A percentile compares a stretch with the other conserved stretches of the same genome.
Evolutionary conservation across 2,329 filamentous ascomycete species (phyloP).

Genomic region (Coniochaeta sp.): DNA sequence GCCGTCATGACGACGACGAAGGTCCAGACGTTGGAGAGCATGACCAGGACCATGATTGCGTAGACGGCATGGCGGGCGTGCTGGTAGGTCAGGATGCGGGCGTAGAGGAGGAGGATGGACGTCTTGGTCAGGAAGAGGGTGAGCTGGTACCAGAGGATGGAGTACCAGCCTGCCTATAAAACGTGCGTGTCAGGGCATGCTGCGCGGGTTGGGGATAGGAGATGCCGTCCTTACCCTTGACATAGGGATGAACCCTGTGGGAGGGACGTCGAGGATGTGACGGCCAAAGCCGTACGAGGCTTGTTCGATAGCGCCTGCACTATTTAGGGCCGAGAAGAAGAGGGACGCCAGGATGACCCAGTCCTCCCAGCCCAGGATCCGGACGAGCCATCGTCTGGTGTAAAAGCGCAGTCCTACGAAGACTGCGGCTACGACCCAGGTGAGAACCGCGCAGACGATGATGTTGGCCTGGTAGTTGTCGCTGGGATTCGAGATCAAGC

Average conservation of each 20-base stretch:
- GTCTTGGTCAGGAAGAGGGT: slow-evolving; percentile 19
- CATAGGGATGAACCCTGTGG: neutral
- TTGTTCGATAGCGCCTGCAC: slow-evolving; percentile 12
- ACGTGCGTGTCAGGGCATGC: no score
- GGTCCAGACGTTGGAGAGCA: slow-evolving; percentile 18
- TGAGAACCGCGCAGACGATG: slow-evolving; percentile 15
- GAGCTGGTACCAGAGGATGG: slow-evolving; percentile 18
- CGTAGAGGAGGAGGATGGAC: slow-evolving; percentile 17
- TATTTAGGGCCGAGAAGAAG: slow-evolving; percentile 16
- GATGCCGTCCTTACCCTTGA: no score
- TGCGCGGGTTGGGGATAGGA: no score
- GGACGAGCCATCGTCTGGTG: slow-evolving; percentile 24
- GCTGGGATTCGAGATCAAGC: neutral
- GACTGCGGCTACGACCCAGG: slow-evolving; percentile 19
- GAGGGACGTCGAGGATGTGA: slow-evolving; percentile 4
- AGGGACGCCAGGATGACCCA: slow-evolving; percentile 26
- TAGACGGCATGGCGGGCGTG: slow-evolving; percentile 19
- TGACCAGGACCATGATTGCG: slow-evolving; percentile 13
- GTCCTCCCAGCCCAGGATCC: slow-evolving; percentile 27
- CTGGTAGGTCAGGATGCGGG: slow-evolving; percentile 15
- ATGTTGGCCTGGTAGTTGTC: slow-evolving; percentile 13
- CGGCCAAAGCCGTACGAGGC: slow-evolving; percentile 4
- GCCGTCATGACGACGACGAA: slow-evolving; percentile 17
- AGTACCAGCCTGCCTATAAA: slow-evolving; percentile 14
- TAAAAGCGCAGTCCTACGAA: slow-evolving; percentile 29